Evolutionary conservation across 202 grass and related monocot genomes (phyloP).

Genomic region (Digitaria exilis): DNA sequence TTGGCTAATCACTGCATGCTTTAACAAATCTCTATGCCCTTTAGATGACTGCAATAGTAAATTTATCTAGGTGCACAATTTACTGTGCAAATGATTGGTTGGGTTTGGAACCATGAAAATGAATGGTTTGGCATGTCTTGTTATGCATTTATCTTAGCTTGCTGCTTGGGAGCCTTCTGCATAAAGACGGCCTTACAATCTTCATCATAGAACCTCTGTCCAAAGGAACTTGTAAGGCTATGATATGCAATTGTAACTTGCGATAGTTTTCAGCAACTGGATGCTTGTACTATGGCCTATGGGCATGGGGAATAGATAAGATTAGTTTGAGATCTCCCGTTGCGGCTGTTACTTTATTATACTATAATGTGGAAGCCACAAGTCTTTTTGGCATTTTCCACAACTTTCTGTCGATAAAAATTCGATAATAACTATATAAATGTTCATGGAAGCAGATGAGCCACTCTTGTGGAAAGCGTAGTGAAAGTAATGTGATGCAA

Average conservation of each 20-base stretch:
- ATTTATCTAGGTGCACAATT: background rate
- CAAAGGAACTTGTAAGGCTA: constrained; percentile 9
- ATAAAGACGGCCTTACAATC: background rate
- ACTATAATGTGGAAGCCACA: constrained; percentile 50
- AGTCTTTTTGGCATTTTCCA: constrained; percentile 41
- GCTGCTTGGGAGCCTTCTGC: background rate
- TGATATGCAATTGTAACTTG: constrained; percentile 15
- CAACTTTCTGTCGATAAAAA: constrained; percentile 51
- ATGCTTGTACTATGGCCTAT: constrained; percentile 26
- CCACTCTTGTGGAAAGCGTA: background rate
- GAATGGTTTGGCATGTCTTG: background rate
- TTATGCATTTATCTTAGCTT: constrained; percentile 8
- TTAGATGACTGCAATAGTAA: background rate
- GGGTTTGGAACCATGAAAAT: background rate
- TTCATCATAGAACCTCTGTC: constrained; percentile 14
- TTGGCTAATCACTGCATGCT: background rate
- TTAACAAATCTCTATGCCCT: background rate
- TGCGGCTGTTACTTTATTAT: constrained; percentile 32
- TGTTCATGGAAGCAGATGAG: constrained; percentile 28
- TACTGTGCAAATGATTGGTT: constrained; percentile 6
- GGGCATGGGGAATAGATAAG: constrained; percentile 28
- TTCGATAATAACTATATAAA: constrained; percentile 38
- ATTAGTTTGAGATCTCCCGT: constrained; percentile 39
- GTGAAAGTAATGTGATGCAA: constrained; percentile 27
- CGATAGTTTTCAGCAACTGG: constrained; percentile 21